Percentiles rank a stretch among this genome's conserved stretches.
Evolutionary conservation across 2,329 filamentous ascomycete species (phyloP).

Genomic region (Lachnellula subtilissima): DNA sequence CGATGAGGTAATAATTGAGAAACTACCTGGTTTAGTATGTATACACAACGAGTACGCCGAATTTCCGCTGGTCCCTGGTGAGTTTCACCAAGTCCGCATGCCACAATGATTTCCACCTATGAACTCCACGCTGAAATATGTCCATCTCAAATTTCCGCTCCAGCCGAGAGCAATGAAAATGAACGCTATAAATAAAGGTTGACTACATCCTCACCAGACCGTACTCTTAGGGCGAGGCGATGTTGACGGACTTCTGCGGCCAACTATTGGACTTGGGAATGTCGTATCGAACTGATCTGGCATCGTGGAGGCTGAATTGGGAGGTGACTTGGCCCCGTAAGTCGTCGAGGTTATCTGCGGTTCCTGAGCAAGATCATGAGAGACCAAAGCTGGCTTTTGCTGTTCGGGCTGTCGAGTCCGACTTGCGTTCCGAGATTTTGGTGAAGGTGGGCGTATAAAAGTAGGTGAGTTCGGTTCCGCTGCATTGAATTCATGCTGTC

Average conservation of each 20-base stretch:
- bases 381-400: conserved; percentile 1
- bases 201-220: conserved; percentile 12
- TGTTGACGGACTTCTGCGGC: conserved; percentile 5
- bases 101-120: neutral
- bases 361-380: conserved; percentile 9
- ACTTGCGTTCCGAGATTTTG: conserved; percentile 19
- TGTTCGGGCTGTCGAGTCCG: conserved; percentile 5
- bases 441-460: conserved; percentile 14
- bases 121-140: neutral
- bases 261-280: conserved; percentile 9
- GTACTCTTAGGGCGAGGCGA: conserved; percentile 16
- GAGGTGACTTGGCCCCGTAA: conserved; percentile 2
- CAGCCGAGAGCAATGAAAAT: neutral
- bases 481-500: neutral
- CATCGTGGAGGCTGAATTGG: conserved; percentile 9
- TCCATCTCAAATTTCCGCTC: neutral
- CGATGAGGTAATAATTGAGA: neutral
- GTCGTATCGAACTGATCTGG: conserved; percentile 7
- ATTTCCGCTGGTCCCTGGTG: neutral
- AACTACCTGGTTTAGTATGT: neutral
- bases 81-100: neutral
- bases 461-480: conserved; percentile 1
- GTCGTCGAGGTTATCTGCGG: neutral
- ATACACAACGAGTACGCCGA: neutral
- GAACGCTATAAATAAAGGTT: neutral